Evolutionary conservation across 1,284 basidiomycete genomes (phyloP).

Genomic region (Singerocomus inundabilis): DNA sequence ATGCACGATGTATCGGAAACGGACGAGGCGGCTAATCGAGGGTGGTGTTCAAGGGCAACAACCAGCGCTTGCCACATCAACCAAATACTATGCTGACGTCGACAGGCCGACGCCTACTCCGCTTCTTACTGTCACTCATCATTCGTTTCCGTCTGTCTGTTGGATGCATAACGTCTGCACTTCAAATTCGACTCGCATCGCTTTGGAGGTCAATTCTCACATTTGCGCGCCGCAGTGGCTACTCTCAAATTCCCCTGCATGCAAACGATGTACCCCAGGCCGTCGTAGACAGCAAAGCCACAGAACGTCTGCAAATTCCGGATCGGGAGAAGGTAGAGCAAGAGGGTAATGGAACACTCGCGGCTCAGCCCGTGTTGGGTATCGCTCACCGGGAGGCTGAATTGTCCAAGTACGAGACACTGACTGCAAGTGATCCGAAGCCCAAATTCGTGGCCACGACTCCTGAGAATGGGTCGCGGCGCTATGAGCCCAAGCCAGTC

Average conservation of each 20-base stretch:
- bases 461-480: slow-evolving; percentile 16
- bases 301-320: neutral
- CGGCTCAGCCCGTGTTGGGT: neutral
- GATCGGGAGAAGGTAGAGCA: neutral
- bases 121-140: slow-evolving; percentile 12
- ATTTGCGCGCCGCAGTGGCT: neutral
- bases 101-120: neutral
- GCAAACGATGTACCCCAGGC: neutral
- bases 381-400: neutral
- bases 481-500: slow-evolving; percentile 7
- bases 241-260: neutral
- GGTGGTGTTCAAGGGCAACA: neutral
- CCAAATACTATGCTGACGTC: neutral
- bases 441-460: neutral
- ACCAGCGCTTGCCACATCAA: neutral
- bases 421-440: neutral
- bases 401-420: neutral
- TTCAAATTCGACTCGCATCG: slow-evolving; percentile 3
- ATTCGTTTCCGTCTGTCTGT: slow-evolving; percentile 5
- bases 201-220: slow-evolving; percentile 11
- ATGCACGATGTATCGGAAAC: slow-evolving; percentile 1
- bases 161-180: neutral
- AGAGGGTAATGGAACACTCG: neutral
- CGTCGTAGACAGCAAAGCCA: neutral
- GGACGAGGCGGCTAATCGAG: neutral